A percentile compares a stretch with the other conserved stretches of the same genome.
phyloP scores from a whole-genome alignment of 306 rosid genomes.

The Macrotyloma uniflorum region DNA sequence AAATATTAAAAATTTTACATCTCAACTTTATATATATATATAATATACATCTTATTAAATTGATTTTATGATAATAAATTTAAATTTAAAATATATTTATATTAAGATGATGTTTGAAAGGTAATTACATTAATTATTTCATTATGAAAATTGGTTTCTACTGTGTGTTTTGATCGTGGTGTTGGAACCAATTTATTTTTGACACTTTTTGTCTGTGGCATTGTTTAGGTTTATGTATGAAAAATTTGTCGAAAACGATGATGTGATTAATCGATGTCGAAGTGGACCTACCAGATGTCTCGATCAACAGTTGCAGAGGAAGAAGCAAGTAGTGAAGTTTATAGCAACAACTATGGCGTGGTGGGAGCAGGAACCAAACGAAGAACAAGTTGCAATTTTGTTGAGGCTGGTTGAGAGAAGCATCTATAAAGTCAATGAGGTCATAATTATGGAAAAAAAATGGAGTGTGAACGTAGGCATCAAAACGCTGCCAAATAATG shows the following conservation, averaged over 20 bases:
- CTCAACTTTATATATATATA: too few relatives aligned
- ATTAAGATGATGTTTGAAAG: too few relatives aligned
- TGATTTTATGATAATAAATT: too few relatives aligned
- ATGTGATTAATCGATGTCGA: background rate
- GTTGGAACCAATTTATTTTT: background rate
- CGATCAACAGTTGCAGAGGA: background rate
- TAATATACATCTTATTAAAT: too few relatives aligned
- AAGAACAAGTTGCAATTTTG: background rate
- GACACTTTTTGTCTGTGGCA: background rate
- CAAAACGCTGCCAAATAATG: slow-evolving; percentile 2
- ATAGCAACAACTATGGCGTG: background rate
- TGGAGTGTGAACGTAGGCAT: background rate
- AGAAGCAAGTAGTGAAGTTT: background rate
- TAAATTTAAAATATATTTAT: too few relatives aligned
- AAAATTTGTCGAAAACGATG: background rate
- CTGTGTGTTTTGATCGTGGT: too few relatives aligned
- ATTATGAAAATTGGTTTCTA: too few relatives aligned
- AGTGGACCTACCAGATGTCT: background rate
- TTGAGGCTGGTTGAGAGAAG: background rate
- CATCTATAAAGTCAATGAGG: background rate
- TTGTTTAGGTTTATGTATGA: background rate
- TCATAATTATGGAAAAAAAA: background rate
- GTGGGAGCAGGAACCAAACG: slow-evolving; percentile 10
- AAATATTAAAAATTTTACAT: too few relatives aligned
- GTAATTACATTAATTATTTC: too few relatives aligned